Conservation (phyloP, 2,329 filamentous ascomycete genomes). For the Chaetomiaceae sp. region DNA sequence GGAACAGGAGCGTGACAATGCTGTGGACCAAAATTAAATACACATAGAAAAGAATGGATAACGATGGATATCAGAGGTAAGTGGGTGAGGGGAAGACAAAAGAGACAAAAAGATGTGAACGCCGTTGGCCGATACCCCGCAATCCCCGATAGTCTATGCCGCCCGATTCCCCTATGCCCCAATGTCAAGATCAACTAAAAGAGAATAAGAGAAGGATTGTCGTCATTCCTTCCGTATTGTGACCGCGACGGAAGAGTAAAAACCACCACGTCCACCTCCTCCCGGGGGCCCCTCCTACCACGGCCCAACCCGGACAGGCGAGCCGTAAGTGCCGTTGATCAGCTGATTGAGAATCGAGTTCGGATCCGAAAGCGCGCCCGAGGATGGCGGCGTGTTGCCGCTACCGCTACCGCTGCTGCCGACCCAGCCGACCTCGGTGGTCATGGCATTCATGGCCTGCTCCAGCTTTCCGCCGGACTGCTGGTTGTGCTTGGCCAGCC, state of each 20-base stretch:
- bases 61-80: conserved; percentile 18
- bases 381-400: conserved; percentile 21
- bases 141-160: conserved; percentile 21
- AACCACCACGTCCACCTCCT: neutral
- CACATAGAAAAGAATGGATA: conserved; percentile 12
- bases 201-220: conserved; percentile 12
- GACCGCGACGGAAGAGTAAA: neutral
- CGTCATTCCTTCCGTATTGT: conserved; percentile 5
- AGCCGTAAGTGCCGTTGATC: conserved; percentile 53
- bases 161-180: conserved; percentile 12
- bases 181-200: neutral
- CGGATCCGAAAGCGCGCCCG: conserved; percentile 37
- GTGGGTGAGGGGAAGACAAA: neutral
- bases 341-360: conserved; percentile 58
- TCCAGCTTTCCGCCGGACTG: conserved; percentile 76
- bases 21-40: neutral
- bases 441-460: conserved; percentile 71
- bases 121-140: conserved; percentile 9
- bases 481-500: conserved; percentile 79
- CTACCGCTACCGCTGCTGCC: conserved; percentile 32
- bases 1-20: neutral
- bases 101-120: conserved; percentile 12
- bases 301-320: conserved; percentile 56
- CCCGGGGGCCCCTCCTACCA: conserved; percentile 38
- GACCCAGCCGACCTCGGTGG: conserved; percentile 73